Percentiles rank a stretch among this genome's conserved stretches.
Conservation (phyloP, 345 rosid species). For the Crucihimalaya himalaica region DNA sequence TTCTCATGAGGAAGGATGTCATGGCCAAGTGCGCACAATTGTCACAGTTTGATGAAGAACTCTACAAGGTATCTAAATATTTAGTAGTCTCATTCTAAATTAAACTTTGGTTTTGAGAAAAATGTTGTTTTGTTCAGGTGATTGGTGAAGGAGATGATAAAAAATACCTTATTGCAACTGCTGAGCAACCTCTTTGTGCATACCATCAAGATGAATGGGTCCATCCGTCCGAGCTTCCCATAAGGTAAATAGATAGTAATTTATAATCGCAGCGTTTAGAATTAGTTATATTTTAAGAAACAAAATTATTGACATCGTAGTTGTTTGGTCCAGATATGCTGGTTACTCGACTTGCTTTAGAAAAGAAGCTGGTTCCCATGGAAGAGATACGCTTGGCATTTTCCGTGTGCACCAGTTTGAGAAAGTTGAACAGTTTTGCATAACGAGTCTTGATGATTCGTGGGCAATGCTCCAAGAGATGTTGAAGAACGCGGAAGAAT, state of each 20-base stretch:
- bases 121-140: slow-evolving; percentile 49
- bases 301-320: no score
- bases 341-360: slow-evolving; percentile 97
- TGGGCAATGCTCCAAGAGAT: slow-evolving; percentile 68
- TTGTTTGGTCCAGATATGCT: no score
- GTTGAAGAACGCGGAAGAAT: slow-evolving; percentile 88
- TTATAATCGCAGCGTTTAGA: no score
- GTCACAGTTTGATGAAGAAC: slow-evolving; percentile 92
- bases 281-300: no score
- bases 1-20: slow-evolving; percentile 86
- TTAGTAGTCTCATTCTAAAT: no score
- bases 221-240: slow-evolving; percentile 76
- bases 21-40: slow-evolving; percentile 95
- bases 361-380: slow-evolving; percentile 97
- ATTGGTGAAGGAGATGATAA: slow-evolving; percentile 93
- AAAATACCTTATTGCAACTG: slow-evolving; percentile 94
- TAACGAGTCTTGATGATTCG: slow-evolving; percentile 71
- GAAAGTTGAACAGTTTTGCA: slow-evolving; percentile 93
- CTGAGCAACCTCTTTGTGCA: slow-evolving; percentile 94
- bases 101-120: background rate
- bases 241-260: no score
- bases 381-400: slow-evolving; percentile 91
- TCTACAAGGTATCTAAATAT: slow-evolving; percentile 64
- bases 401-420: slow-evolving; percentile 99
- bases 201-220: slow-evolving; percentile 91